Evolutionary conservation across 2,329 filamentous ascomycete species (phyloP), one percentile per base, ranked within the genome.

Genomic region (Sarocladium oryzae): DNA sequence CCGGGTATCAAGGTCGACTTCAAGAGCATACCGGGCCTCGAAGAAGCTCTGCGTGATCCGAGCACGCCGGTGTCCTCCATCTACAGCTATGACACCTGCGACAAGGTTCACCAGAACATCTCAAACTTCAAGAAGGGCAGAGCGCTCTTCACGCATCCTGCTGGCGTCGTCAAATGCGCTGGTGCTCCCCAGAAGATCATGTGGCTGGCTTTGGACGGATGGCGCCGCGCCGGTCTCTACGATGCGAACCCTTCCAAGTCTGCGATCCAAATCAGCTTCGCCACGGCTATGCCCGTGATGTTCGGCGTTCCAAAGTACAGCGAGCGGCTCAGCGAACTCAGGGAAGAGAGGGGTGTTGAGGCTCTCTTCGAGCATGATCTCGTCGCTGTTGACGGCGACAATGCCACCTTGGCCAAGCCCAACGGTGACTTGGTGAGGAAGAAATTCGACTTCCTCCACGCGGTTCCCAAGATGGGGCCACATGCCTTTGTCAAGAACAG

Each of bases 261-360:
- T 0, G 58, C 69, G 2, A 73, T 82, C 58, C 67, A 74, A 20
- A 76, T 82, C 53, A 71, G 62, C 56, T 82, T 80, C 54, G 78
- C 78, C 4, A 81, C 79, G 0, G 78, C 71, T 0, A 66, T 79
- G 2, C 75, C 76, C 0, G 65, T 63, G 50, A 82, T 82, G 79
- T 82, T 82, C 51, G 79, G 75, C 40, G 78, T 82, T 33, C 74
- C 78, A 53, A 82, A 82, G 65, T 82, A 82, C 61, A 77, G 69
- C 59, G 72, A 71, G 24, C 69, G 66, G 49, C 71, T 82, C 1
- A 76, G 82, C 53, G 64, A 73, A 56, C 64, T 82, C 59, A 73
- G 79, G 2, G 59, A 71, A 60, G 72, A 81, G 60, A 65, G 78
- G 9, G 73, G 72, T 2, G 79, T 82, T 2, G 79, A 82, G 60